Evolutionary conservation across 2,329 filamentous ascomycete species (phyloP), one percentile per base, ranked within the genome.

Genomic region (Neoarthrinium moseri): DNA sequence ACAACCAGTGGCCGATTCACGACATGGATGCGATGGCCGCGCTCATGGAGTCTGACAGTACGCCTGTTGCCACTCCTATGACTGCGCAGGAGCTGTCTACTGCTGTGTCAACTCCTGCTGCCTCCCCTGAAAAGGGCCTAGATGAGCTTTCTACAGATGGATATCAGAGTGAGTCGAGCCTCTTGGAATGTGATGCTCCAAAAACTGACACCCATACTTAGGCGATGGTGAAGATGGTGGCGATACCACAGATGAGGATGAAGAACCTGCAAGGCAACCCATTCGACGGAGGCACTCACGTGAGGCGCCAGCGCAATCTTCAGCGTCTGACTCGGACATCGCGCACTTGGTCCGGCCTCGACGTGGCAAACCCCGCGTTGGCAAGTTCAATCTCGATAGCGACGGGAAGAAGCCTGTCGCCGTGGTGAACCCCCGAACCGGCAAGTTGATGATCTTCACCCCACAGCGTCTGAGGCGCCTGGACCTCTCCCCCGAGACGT

Each of bases 361-460:
- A 45, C 72, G 71, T 33, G 78, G 77, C 18, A 72, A 78, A 46
- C 79, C 79, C 15, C 77, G 77, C 18, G 62, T 78, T 4, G 74
- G 77, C 13, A 74, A 73, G 23, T 81, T 80, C 60, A 74, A 76
- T 45, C 63, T 83, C 11, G 73, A 81, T 55, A 72, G 70, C 42
- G 72, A 73, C 2, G 70, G 74, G 49, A 74, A 73, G 54, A 82
- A 82, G 53, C 80, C 80, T 6, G 76, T 82, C 43, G 79, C 77
- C 20, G 77, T 83, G 17, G 62, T 81, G 27, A 79, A 83, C 51
- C 78, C 78, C 2, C 64, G 70, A 43, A 78, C 78, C 2, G 71
- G 77, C 47, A 82, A 81, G 62, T 78, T 83, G 73, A 81, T 83
- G 73, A 81, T 83, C 45, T 82, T 83, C 54, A 83, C 79, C 0